phyloP scores from a whole-genome alignment of 1,139 yeast genomes.

The Hanseniaspora uvarum region DNA sequence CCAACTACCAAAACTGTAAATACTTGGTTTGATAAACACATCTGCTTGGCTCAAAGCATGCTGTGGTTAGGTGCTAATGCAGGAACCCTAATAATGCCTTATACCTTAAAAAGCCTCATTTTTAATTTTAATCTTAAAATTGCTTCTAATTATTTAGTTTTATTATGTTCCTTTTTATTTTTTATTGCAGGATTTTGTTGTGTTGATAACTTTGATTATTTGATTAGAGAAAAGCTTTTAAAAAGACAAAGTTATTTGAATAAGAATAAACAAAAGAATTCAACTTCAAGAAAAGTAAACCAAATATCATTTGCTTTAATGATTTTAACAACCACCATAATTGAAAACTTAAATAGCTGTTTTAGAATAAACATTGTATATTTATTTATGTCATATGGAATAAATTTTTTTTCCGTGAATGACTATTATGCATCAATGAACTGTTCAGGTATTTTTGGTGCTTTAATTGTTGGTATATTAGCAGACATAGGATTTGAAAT shows the following conservation, averaged over 20 bases:
- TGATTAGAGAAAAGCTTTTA: not conserved
- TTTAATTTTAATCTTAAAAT: slow-evolving; percentile 45
- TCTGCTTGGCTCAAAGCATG: slow-evolving; percentile 47
- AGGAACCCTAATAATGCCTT: slow-evolving; percentile 53
- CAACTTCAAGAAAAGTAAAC: not conserved
- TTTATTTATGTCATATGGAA: not conserved
- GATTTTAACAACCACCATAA: slow-evolving; percentile 37
- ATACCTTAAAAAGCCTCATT: slow-evolving; percentile 38
- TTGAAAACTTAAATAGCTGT: slow-evolving; percentile 42
- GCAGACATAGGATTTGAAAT: slow-evolving; percentile 46
- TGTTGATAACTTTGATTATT: slow-evolving; percentile 32
- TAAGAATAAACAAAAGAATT: not conserved
- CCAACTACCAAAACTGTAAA: slow-evolving; percentile 48
- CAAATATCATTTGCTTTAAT: slow-evolving; percentile 27
- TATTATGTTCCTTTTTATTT: slow-evolving; percentile 39
- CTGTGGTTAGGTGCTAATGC: slow-evolving; percentile 58
- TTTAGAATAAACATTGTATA: not conserved
- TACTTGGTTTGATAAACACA: slow-evolving; percentile 45
- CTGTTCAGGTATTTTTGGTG: slow-evolving; percentile 51
- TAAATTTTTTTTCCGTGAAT: not conserved
- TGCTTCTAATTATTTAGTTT: slow-evolving; percentile 51
- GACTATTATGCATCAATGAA: slow-evolving; percentile 37
- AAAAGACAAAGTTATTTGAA: not conserved
- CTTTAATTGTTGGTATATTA: slow-evolving; percentile 45
- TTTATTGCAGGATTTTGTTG: slow-evolving; percentile 36